Evolutionary conservation across 345 rosid genomes (phyloP), one percentile per base, ranked within the genome.

Genomic region (Physaria fendleri): DNA sequence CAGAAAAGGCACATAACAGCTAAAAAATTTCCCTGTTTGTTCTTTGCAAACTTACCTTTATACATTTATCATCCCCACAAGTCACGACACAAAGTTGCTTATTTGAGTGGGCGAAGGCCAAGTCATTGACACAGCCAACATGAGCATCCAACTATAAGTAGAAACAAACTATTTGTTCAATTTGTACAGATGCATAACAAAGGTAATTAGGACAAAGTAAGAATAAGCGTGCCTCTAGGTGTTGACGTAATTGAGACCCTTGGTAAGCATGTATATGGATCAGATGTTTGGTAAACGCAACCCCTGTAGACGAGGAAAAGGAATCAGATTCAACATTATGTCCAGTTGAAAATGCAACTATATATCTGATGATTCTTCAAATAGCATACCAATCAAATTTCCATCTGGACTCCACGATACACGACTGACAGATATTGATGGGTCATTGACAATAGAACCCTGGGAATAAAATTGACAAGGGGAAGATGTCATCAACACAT

Each of bases 361-460:
- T 5, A 20, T 42, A 23, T 46, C 23, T 48, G n/a, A 34, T 38
- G 4, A 39, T 38, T 38, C 8, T 15, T 35, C 29, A 30, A 3
- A n/a, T 24, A 50, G 68, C 78, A 20, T 72, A 85, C 92, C 88
- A 10, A 80, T 62, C 54, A 80, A 77, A 15, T 42, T 70, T 66
- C 85, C 89, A 64, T 83, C 85, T 17, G 82, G 79, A 64, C 84
- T 80, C 85, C 89, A 83, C 17, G 72, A 69, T 27, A 80, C 79
- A 25, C 78, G 80, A 44, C 46, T 78, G 68, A 83, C 85, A 49
- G 89, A 80, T 22, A 81, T 59, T 2, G 59, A 55, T 37, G 68
- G 48, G 28, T 80, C 83, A 60, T 73, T 83, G 28, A 28, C 73
- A 24, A 72, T 56, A 29, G 77, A 40, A 55, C 81, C 74, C 83